Base-by-base conservation (phyloP, 1,284 basidiomycete species). In the Cutaneotrichosporon mucoides region DNA sequence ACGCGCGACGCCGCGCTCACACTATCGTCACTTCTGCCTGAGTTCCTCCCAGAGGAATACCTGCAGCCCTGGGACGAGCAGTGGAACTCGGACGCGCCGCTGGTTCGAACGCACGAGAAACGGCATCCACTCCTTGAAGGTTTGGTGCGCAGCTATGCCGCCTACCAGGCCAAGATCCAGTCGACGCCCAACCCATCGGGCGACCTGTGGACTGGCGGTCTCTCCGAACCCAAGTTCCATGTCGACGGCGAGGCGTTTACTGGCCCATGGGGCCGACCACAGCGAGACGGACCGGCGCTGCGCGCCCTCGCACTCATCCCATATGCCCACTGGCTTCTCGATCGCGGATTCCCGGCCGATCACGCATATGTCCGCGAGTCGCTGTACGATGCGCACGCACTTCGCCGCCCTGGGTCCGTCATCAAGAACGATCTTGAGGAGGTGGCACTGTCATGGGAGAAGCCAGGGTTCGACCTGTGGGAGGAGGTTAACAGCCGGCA, bases 221-320 rank as follows among this genome's bases (percentile, higher is more conserved):
- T 83, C 16, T 81, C 80, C n/a, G 82, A 84, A 64, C 82, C 82
- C 41, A 84, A 84, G 68, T 83, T 80, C 63, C 52, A 80, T 34
- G 73, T 77, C 6, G 68, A 80, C 60, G 77, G 79, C 12, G 68
- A 66, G 1, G 66, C 78, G 1, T 82, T 79, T 66, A 66, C 60
- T 2, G 77, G 66, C 5, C 55, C 60, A 42, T 82, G 80, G 81
- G 81, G 81, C 4, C 59, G 81, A 56, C 81, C 81, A 3, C 81
- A 82, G 55, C 64, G 73, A 24, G 82, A 83, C 56, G 82, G 82
- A 0, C 81, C 82, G 0, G 81, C 80, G 2, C 69, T 81, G 1
- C 70, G 82, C 43, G 78, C 79, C 0, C 68, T 81, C 12, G 68
- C 79, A 0, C 60, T 81, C 9, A 76, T 75, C 34, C 73, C 73